Conservation (phyloP, 441 rosid genomes). For the Arabidopsis hybrid region DNA sequence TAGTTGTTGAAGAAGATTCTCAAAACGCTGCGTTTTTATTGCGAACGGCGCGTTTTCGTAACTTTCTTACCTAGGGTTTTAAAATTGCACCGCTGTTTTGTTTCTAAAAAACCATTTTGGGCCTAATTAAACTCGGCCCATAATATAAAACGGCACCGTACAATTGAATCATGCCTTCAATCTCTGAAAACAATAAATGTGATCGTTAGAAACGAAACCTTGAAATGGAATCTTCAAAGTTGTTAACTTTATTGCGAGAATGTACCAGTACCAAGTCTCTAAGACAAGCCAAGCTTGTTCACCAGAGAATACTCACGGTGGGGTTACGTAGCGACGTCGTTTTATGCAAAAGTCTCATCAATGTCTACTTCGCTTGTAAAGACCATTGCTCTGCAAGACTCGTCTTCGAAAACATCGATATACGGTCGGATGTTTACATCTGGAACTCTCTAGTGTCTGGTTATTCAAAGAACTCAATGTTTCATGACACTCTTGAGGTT, state of each 20-base stretch:
- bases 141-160: not conserved
- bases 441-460: slow-evolving; percentile 70
- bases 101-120: not conserved
- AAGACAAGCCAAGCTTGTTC: slow-evolving; percentile 55
- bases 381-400: slow-evolving; percentile 51
- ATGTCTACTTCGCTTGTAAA: slow-evolving; percentile 63
- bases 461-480: slow-evolving; percentile 60
- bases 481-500: slow-evolving; percentile 55
- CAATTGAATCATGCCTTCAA: too few relatives aligned
- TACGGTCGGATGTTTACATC: slow-evolving; percentile 56
- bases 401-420: slow-evolving; percentile 48
- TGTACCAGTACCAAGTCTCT: slow-evolving; percentile 51
- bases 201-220: not conserved
- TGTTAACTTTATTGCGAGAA: slow-evolving; percentile 48
- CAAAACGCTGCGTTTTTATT: not conserved
- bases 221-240: slow-evolving; percentile 49
- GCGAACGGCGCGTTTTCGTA: not conserved
- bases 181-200: not conserved
- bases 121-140: not conserved
- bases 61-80: not conserved
- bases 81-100: too few relatives aligned
- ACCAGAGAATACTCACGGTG: slow-evolving; percentile 56
- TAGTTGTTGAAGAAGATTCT: slow-evolving; percentile 10
- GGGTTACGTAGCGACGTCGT: slow-evolving; percentile 57
- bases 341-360: slow-evolving; percentile 63